phyloP scores from a whole-genome alignment of 2,329 filamentous ascomycete species.

The Chaetomium sp. region DNA sequence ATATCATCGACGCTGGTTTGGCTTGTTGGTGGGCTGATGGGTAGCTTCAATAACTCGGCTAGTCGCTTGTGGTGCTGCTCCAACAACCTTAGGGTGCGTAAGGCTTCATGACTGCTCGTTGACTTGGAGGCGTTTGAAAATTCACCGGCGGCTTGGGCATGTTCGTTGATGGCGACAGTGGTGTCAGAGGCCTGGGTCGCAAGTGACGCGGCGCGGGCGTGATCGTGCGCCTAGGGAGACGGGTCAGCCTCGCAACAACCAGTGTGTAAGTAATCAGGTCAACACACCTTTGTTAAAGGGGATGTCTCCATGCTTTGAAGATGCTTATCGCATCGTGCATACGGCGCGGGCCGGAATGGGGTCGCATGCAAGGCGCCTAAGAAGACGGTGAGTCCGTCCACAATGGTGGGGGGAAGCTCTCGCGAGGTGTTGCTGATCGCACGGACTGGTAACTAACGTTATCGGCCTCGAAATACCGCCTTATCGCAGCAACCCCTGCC shows the following conservation, averaged over 20 bases:
- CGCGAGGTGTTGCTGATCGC: too few species aligned
- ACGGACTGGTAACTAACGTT: too few species aligned
- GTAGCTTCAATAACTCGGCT: conserved; percentile 71
- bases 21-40: conserved; percentile 41
- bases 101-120: conserved; percentile 63
- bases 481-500: too few species aligned
- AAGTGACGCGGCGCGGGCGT: conserved; percentile 75
- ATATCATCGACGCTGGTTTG: conserved; percentile 33
- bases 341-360: neutral
- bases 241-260: neutral
- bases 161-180: conserved; percentile 77
- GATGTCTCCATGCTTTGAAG: conserved; percentile 57
- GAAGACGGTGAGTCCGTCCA: too few species aligned
- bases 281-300: conserved; percentile 55
- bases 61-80: conserved; percentile 83
- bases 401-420: too few species aligned
- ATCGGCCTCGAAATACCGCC: too few species aligned
- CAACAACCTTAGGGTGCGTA: conserved; percentile 76
- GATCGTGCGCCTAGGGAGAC: conserved; percentile 66
- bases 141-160: conserved; percentile 79
- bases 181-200: conserved; percentile 70
- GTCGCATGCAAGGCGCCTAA: neutral
- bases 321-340: conserved; percentile 3
- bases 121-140: conserved; percentile 75
- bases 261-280: neutral